Base-by-base conservation (phyloP, 306 rosid genomes). In the Malus sylvestris region DNA sequence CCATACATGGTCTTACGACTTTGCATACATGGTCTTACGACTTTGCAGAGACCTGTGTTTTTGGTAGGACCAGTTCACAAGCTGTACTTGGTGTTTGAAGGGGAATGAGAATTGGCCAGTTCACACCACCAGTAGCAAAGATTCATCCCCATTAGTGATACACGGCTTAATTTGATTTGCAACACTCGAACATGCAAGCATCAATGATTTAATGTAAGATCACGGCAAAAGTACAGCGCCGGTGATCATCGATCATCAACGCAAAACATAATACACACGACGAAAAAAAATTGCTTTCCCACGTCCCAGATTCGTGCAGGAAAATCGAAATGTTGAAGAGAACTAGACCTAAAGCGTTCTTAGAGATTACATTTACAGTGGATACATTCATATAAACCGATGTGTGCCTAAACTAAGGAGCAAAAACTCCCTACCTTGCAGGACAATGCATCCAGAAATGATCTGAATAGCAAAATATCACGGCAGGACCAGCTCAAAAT, bases 311-410 rank as follows among this genome's bases (percentile, higher is more conserved):
- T 49, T 33, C 74, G 52, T 53, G 61, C 49, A 75, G 32, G 76
- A 76, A 83, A 83, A 84, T 66, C 63, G 74, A 71, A 86, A 76
- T 40, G 83, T 73, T 58, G 79, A 61, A 63, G 76, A 42, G 61
- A 76, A 49, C 81, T 16, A 33, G 63, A 27, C 73, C 69, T 51
- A 61, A 63, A 74, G 76, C 83, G 38, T 59, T 51, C 14, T 10
- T 53, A 25, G 45, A 81, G 49, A 68, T 72, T 52, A 83, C 82
- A 86, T 89, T 80, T 91, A 91, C 94, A 89, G 58, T 30, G 79
- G 82, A 49, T 55, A 68, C 80, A 67, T 32, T 38, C 33, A 67
- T 19, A 76, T 40, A 76, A 75, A 29, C 73, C 53, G 58, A 27
- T 18, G 19, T 66, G 64, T 75, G 73, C 57, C 67, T 42, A 53